Evolutionary conservation across 257 asterid genomes (phyloP), one percentile per base, ranked within the genome.

Genomic region (Prunella vulgaris): DNA sequence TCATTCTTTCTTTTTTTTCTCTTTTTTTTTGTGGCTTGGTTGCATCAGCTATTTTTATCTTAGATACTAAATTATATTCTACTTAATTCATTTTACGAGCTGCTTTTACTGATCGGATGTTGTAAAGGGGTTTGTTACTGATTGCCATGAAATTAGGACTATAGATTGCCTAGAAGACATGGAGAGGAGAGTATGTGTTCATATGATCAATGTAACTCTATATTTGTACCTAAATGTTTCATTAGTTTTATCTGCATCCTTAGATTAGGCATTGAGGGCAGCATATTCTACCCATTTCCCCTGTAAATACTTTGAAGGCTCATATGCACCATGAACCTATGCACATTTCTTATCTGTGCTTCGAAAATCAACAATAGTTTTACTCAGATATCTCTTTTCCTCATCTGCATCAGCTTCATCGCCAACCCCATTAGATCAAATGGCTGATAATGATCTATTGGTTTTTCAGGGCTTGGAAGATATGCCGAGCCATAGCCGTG

Each of bases 381-480:
- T 49, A 7, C 4, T 49, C 17, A 15, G 53, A 18, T 25, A 49
- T 49, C 56, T 49, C 56, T n/a, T 5, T n/a, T 48, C 6, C 21
- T 48, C 54, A 48, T 48, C 22, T 10, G 15, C 22, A 22, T n/a
- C 10, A 40, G 48, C 15, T 3, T 40, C 48, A 40, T 40, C 17
- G 4, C 51, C 51, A 7, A 51, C 10, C 53, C 21, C 53, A 46
- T 15, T 46, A 14, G 53, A 46, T 46, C 18, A 51, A 51, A 17
- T 7, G 27, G 27, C 58, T 2, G 13, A 49, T 38, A 20, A 35
- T 2, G 60, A 8, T 68, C 21, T 44, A 27, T 63, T 49, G 57
- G 9, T 53, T 56, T 74, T 14, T 66, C 76, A 83, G 95, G 87
- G 84, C 38, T 76, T 88, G 73, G 42, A 14, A 10, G 89, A 81